Evolutionary conservation across 1,284 basidiomycete species (phyloP), one percentile per base, ranked within the genome.

Genomic region (Flammula alnicola): DNA sequence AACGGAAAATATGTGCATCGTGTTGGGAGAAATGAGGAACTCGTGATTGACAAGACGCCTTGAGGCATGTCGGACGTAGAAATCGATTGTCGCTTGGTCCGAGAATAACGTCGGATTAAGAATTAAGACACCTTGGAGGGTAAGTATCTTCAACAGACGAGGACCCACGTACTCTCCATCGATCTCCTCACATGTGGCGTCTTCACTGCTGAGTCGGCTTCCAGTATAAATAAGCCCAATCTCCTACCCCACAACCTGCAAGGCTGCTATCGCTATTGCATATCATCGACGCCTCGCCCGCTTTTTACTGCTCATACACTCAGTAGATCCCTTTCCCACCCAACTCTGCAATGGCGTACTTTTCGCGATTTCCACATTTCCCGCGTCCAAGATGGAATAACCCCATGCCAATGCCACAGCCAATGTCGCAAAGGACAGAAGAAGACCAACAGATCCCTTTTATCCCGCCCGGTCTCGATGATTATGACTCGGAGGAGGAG

Each of bases 11-110:
- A 41, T 30, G 30, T 47, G 62, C 62, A 63, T 67, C 63, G 56
- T 66, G 63, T n/a, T n/a, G n/a, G n/a, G n/a, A n/a, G n/a, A n/a
- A n/a, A n/a, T n/a, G 47, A 52, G 41, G 59, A 40, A 54, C 64
- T 51, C 63, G 59, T 64, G 60, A 65, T 52, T 36, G 41, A 40
- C 17, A 52, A 26, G 14, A 29, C 27, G 54, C 63, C 62, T 65
- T 53, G 59, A 62, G 62, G 59, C 58, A 44, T 42, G 35, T 31
- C 30, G n/a, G 23, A 25, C 49, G 25, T 38, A 40, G 49, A 32
- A 35, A 59, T 56, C 33, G 47, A 45, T 51, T 44, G 45, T 33
- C n/a, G n/a, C 46, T 57, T 49, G 56, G 47, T 62, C 59, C 55
- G 57, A 55, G 52, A 49, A 49, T 35, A 57, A 29, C 55, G 55